These are phyloP conservation scores for Lachnellula suecica DNA, from an alignment of 2,329 filamentous ascomycete species.

Conservation along the genomic window DNA sequence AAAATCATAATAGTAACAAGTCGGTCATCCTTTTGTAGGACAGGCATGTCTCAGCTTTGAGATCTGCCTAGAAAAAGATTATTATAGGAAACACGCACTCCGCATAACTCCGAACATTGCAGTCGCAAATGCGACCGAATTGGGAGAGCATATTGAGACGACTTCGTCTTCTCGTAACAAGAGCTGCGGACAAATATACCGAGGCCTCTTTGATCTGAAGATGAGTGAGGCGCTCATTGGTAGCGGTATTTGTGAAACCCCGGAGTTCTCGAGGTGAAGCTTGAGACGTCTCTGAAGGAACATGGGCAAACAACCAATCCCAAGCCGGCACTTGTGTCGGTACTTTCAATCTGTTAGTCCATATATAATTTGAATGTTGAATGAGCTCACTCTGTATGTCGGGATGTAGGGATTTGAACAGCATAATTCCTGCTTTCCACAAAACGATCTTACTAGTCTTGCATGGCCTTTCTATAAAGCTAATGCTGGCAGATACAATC, in stretches of 20 bases:
- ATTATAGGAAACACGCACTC: no score
- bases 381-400: background rate
- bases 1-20: no score
- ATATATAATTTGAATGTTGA: background rate
- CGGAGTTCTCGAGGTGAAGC: constrained; percentile 5
- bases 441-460: no score
- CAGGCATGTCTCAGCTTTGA: no score
- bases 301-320: constrained; percentile 61
- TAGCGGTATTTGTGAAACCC: constrained; percentile 55
- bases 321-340: constrained; percentile 55
- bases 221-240: constrained; percentile 57
- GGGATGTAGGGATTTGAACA: background rate
- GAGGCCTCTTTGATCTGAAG: constrained; percentile 55
- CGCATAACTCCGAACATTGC: constrained; percentile 57
- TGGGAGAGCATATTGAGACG: constrained; percentile 60
- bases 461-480: no score
- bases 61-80: no score
- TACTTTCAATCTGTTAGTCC: constrained; percentile 37
- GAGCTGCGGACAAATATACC: constrained; percentile 58
- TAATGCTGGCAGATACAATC: no score
- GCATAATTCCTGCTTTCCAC: no score
- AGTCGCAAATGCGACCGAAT: constrained; percentile 67
- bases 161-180: constrained; percentile 55
- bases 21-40: no score
- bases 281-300: constrained; percentile 44